These are phyloP conservation scores for Thielaviopsis euricoi DNA, from an alignment of 2,329 filamentous ascomycete genomes.

Conservation along the genomic window DNA sequence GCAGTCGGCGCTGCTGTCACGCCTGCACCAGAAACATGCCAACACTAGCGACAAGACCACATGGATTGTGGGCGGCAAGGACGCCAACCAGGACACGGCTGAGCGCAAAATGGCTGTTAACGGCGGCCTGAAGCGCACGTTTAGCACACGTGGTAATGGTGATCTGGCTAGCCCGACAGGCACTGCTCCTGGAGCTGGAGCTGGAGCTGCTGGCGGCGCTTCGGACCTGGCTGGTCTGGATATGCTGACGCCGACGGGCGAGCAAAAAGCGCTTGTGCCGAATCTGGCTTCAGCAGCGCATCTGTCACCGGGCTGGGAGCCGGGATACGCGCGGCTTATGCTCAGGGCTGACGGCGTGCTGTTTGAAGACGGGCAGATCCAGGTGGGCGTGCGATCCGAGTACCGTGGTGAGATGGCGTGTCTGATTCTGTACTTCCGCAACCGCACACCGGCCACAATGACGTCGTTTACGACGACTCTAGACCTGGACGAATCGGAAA, in stretches of 20 bases:
- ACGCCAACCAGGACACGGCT: constrained; percentile 66
- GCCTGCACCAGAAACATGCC: constrained; percentile 86
- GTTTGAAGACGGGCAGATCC: constrained; percentile 88
- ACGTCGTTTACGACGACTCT: constrained; percentile 88
- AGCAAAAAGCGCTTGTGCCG: constrained; percentile 42
- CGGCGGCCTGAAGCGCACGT: constrained; percentile 70
- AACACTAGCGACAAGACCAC: constrained; percentile 89
- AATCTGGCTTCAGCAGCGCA: constrained; percentile 89
- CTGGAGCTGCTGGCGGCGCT: constrained; percentile 30
- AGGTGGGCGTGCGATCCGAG: constrained; percentile 81
- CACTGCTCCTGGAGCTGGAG: constrained; percentile 24
- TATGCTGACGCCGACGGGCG: constrained; percentile 43
- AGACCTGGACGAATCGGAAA: constrained; percentile 57
- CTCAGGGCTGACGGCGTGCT: constrained; percentile 70
- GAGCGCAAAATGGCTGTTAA: constrained; percentile 71
- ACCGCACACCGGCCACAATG: constrained; percentile 74
- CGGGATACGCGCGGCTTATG: constrained; percentile 70
- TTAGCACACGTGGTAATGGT: constrained; percentile 45
- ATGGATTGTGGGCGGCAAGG: constrained; percentile 95
- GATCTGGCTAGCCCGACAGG: constrained; percentile 22
- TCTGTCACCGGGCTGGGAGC: constrained; percentile 86
- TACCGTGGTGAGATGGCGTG: constrained; percentile 93
- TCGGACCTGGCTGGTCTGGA: constrained; percentile 71
- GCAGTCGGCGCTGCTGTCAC: constrained; percentile 76
- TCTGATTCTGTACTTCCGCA: constrained; percentile 87